Conservation (phyloP, 441 rosid species). For the Pelargonium australe region DNA sequence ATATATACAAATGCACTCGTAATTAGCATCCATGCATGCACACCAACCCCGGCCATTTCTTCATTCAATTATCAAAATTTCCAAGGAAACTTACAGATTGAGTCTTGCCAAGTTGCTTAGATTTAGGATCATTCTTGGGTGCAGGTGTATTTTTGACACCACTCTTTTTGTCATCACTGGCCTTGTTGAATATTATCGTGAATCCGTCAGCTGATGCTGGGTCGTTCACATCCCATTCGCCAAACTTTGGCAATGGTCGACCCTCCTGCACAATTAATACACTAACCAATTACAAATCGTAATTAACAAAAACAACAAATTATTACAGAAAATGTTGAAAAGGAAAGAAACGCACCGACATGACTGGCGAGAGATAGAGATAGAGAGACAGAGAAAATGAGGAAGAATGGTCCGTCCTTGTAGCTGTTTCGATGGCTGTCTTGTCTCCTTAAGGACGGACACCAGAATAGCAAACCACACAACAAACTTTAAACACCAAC, state of each 20-base stretch:
- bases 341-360: not conserved
- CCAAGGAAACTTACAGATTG: constrained; percentile 51
- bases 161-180: constrained; percentile 78
- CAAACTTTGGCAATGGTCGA: constrained; percentile 82
- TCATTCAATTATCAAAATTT: too few relatives aligned
- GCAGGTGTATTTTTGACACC: constrained; percentile 63
- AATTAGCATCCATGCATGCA: not conserved
- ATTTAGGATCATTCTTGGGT: constrained; percentile 32
- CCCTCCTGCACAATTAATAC: constrained; percentile 32
- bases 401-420: not conserved
- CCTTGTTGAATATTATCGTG: constrained; percentile 85
- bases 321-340: not conserved
- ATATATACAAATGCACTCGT: not conserved
- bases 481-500: too few relatives aligned
- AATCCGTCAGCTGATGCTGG: constrained; percentile 90
- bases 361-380: constrained; percentile 1
- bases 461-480: not conserved
- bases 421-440: not conserved
- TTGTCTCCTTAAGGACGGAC: not conserved
- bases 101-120: constrained; percentile 52
- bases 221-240: constrained; percentile 91
- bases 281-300: not conserved
- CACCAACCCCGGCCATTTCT: too few relatives aligned
- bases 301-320: not conserved
- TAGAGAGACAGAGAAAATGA: not conserved